Evolutionary conservation across 805 yeast species (phyloP), one percentile per base, ranked within the genome.

Genomic region (Kockiozyma suomiensis): DNA sequence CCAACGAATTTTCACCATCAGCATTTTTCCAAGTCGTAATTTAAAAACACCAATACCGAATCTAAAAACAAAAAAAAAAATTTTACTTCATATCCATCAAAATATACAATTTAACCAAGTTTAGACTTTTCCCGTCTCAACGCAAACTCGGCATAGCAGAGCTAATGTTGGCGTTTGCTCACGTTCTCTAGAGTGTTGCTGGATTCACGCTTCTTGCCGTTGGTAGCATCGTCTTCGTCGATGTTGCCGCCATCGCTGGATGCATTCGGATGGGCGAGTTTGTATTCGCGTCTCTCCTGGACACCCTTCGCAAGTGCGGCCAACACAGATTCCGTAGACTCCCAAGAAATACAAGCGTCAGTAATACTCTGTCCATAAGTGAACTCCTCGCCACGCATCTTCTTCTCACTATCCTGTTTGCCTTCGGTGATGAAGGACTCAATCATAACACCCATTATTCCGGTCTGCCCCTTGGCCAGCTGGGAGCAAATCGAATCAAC

Each of bases 331-430:
- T 81, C 93, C 17, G 99, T 93, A 50, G 84, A 79, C 55, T 88
- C 94, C 90, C 96, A 90, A 61, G 90, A 82, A 62, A 93, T 91
- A 81, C 99, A 93, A 33, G 97, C 97, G 75, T 93, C 99, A n/a
- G 99, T 93, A 70, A 93, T 91, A 32, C 96, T 88, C 65, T 91
- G 89, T 64, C 99, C 99, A 77, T 93, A 93, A 71, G 87, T 83
- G 76, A 93, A 82, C 23, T 80, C 83, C 56, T 80, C 80, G 72
- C 87, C 86, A 56, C 96, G 97, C 46, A 59, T 55, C 41, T 26
- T 43, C 51, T 30, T 49, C 21, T 47, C 48, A 35, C 60, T 54
- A 70, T 88, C 85, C 79, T 94, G 99, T 78, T 96, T 87, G 54
- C 99, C 99, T 73, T 88, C 97, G 62, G 81, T 82, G 68, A 94